These are phyloP conservation scores for Fusarium austroafricanum DNA, from an alignment of 2,329 filamentous ascomycete species.

Conservation along the genomic window DNA sequence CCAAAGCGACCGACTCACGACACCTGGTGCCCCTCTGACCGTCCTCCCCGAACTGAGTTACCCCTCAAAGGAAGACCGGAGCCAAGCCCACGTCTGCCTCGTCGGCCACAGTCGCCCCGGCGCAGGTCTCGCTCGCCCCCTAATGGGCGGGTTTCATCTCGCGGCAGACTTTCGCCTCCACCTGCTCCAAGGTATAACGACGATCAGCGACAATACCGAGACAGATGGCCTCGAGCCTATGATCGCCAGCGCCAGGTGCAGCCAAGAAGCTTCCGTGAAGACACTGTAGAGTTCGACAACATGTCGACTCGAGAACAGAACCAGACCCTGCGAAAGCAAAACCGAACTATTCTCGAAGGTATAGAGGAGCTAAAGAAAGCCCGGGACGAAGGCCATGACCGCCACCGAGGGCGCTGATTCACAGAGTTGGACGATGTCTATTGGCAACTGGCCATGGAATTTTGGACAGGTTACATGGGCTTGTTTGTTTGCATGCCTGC, in stretches of 20 bases:
- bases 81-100: not conserved
- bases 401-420: not conserved
- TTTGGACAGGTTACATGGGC: not conserved
- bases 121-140: not conserved
- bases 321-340: accelerated
- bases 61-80: not conserved
- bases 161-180: too few species aligned
- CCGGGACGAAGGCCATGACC: not conserved
- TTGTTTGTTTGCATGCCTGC: not conserved
- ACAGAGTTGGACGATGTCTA: not conserved
- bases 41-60: not conserved
- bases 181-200: not conserved
- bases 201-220: not conserved
- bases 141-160: too few species aligned
- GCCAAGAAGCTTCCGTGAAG: conserved; percentile 12
- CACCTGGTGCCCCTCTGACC: not conserved
- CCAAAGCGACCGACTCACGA: not conserved
- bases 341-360: accelerated
- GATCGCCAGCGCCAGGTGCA: too few species aligned
- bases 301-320: conserved; percentile 9
- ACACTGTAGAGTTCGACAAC: conserved; percentile 1
- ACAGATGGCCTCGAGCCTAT: too few species aligned
- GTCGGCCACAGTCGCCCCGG: too few species aligned
- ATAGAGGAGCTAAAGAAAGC: not conserved
- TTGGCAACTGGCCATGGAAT: not conserved